Evolutionary conservation across 2,329 filamentous ascomycete genomes (phyloP).

Genomic region (Helotiales sp.): DNA sequence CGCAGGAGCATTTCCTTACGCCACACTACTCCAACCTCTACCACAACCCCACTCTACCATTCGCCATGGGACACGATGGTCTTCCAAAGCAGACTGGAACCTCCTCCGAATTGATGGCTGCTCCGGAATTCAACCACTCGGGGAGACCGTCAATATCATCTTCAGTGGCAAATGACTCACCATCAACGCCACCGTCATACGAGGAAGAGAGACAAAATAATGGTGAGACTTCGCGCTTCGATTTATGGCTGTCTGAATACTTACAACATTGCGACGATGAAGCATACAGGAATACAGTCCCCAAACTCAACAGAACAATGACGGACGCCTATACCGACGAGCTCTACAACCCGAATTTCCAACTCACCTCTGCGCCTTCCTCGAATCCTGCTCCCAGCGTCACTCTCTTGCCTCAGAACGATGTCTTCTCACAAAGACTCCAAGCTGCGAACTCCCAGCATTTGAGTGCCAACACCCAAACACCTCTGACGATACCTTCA

Average conservation of each 20-base stretch:
- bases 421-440: conserved; percentile 75
- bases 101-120: conserved; percentile 41
- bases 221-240: conserved; percentile 54
- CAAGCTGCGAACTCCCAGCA: conserved; percentile 80
- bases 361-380: conserved; percentile 61
- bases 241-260: conserved; percentile 64
- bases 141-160: conserved; percentile 56
- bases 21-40: conserved; percentile 49
- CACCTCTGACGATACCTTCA: conserved; percentile 49
- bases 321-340: conserved; percentile 86
- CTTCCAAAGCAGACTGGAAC: conserved; percentile 34
- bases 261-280: conserved; percentile 60
- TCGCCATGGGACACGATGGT: conserved; percentile 38
- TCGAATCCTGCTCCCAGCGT: conserved; percentile 48
- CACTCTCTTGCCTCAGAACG: conserved; percentile 57
- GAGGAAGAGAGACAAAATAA: conserved; percentile 59
- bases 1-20: conserved; percentile 40
- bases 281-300: conserved; percentile 62
- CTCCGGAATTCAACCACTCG: conserved; percentile 38
- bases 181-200: conserved; percentile 58
- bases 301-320: conserved; percentile 84
- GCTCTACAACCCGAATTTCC: conserved; percentile 75
- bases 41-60: conserved; percentile 38
- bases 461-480: conserved; percentile 62
- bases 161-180: conserved; percentile 66